A percentile compares a stretch with the other conserved stretches of the same genome.
Conservation (phyloP, 164 flowering plant species). For the Chimonanthus praecox region DNA sequence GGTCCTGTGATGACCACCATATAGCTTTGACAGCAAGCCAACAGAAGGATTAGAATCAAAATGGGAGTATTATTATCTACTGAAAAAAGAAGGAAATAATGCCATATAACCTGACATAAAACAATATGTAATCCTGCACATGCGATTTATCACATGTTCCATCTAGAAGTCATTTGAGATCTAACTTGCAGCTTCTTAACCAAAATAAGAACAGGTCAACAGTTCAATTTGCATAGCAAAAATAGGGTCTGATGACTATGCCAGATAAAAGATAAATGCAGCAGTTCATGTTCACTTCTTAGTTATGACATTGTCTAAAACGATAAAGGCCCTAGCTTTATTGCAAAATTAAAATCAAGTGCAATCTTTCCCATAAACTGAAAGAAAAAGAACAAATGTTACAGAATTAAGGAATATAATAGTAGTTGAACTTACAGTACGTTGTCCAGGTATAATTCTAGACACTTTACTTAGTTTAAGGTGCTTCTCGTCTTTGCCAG, state of each 20-base stretch:
- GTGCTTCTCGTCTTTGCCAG: constrained; percentile 82
- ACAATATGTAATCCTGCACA: too few relatives aligned
- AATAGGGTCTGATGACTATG: not conserved
- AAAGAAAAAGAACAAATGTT: not conserved
- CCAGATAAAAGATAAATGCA: not conserved
- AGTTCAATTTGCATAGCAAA: not conserved
- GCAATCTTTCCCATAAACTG: not conserved
- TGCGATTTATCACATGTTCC: too few relatives aligned
- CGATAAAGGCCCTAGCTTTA: not conserved
- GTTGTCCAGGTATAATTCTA: constrained; percentile 89
- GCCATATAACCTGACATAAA: too few relatives aligned
- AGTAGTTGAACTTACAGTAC: constrained; percentile 65
- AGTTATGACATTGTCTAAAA: not conserved
- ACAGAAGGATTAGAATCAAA: too few relatives aligned
- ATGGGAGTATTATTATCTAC: too few relatives aligned
- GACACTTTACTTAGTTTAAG: constrained; percentile 70
- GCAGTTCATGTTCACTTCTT: not conserved
- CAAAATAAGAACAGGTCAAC: not conserved
- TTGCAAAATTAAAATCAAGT: not conserved
- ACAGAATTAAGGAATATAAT: not conserved
- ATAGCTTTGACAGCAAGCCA: too few relatives aligned
- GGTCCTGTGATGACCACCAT: too few relatives aligned
- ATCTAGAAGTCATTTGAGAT: not conserved
- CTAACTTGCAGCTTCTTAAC: not conserved
- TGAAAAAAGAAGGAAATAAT: too few relatives aligned